A percentile compares a stretch with the other conserved stretches of the same genome.
Conservation (phyloP, 306 rosid species). For the Pyrus communis region DNA sequence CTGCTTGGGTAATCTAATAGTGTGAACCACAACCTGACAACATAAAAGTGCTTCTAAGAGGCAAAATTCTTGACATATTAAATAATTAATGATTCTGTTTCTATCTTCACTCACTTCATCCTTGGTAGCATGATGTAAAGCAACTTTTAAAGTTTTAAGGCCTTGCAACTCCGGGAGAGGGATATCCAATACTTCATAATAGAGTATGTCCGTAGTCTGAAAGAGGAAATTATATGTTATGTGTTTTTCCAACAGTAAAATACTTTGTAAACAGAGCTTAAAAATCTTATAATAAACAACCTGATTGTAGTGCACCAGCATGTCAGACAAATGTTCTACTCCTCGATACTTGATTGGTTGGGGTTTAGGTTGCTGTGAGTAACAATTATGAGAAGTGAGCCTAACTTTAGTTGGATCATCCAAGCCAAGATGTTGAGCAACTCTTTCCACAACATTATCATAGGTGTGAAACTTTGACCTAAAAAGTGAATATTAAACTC, state of each 20-base stretch:
- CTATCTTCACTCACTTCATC: slow-evolving; percentile 49
- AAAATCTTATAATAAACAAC: slow-evolving; percentile 11
- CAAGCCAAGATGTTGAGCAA: slow-evolving; percentile 51
- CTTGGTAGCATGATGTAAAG: slow-evolving; percentile 67
- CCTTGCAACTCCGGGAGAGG: slow-evolving; percentile 85
- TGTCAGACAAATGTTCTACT: slow-evolving; percentile 64
- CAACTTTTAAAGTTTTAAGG: slow-evolving; percentile 67
- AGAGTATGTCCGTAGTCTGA: slow-evolving; percentile 65
- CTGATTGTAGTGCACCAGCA: slow-evolving; percentile 75
- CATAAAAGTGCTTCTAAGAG: neutral
- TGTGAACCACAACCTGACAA: slow-evolving; percentile 60
- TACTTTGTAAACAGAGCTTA: neutral
- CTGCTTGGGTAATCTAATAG: slow-evolving; percentile 68
- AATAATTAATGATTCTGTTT: neutral
- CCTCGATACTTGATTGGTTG: slow-evolving; percentile 78
- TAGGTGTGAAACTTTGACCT: slow-evolving; percentile 62
- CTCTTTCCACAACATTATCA: slow-evolving; percentile 65
- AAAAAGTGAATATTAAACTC: neutral
- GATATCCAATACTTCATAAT: slow-evolving; percentile 73
- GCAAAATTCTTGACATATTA: neutral
- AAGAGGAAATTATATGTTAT: slow-evolving; percentile 4
- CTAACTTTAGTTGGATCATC: slow-evolving; percentile 75
- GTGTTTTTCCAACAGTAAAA: neutral
- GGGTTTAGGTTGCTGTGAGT: slow-evolving; percentile 86
- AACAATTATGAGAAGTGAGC: slow-evolving; percentile 84